Evolutionary conservation across 2,329 filamentous ascomycete genomes (phyloP), one percentile per base, ranked within the genome.

Genomic region (Penicillium sp.): DNA sequence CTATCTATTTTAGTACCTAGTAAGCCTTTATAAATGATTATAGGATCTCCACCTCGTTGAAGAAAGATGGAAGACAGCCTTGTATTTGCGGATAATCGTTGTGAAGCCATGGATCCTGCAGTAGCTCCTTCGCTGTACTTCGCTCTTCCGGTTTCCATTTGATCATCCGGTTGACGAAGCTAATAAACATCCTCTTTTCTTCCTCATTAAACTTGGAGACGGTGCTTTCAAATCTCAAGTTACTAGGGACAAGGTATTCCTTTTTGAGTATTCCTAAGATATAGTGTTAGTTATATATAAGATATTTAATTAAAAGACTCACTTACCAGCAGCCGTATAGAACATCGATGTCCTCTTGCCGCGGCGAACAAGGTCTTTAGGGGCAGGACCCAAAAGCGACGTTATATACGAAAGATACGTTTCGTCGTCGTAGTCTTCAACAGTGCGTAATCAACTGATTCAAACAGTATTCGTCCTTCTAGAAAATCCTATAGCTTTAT

Each of bases 371-470:
- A 74, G 55, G 36, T 68, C 65, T 56, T 60, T 61, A 15, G 72
- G 69, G 4, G 72, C 67, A 39, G 60, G 59, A 43, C 61, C 62
- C 13, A 75, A 52, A 16, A 74, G 58, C 7, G 66, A 64, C 44
- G 71, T 70, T 58, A 74, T 73, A 36, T 70, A 51, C 31, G 67
- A 68, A 40, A 76, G 59, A 62, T 75, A 72, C 9, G 54, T 56
- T 48, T 59, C 55, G 5, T 66, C 60, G 41, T 64, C 62, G 55
- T 75, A 72, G n/a, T 58, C 61, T 31, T 66, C 59, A 11, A 64
- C 63, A 38, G 40, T 45, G 9, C 60, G 59, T 43, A 49, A 59
- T 68, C 61, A 43, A 68, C 64, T 31, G 57, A 53, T 47, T 66
- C 59, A 54, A 72, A 73, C 3, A 71, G 59, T 23, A 59, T 65